Percentiles rank a stretch among this genome's conserved stretches.
Conservation (phyloP, 768 basidiomycete species). For the Russula compacta region DNA sequence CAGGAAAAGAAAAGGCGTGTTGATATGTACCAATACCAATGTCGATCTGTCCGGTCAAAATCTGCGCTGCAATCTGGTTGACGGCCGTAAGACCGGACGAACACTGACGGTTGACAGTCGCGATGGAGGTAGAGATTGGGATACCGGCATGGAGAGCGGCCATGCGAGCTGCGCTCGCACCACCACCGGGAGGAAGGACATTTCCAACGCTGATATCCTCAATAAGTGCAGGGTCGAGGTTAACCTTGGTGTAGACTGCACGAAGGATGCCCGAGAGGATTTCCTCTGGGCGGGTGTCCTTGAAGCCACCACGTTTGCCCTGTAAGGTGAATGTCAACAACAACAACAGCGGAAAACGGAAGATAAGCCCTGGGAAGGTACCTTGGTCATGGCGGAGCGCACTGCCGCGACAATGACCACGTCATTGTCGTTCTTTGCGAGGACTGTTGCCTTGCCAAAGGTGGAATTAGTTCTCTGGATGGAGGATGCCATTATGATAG, state of each 20-base stretch:
- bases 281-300: constrained; percentile 80
- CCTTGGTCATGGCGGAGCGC: constrained; percentile 90
- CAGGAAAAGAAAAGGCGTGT: not conserved
- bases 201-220: constrained; percentile 84
- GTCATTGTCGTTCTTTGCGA: constrained; percentile 72
- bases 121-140: constrained; percentile 61
- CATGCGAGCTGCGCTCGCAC: constrained; percentile 76
- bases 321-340: constrained; percentile 24
- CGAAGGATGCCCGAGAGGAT: constrained; percentile 69
- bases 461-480: constrained; percentile 19
- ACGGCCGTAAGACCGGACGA: constrained; percentile 80
- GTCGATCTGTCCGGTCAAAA: constrained; percentile 71
- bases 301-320: constrained; percentile 84
- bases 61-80: constrained; percentile 74
- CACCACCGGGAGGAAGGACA: constrained; percentile 80
- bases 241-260: constrained; percentile 57
- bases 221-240: constrained; percentile 72
- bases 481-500: constrained; percentile 20
- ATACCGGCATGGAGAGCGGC: constrained; percentile 82
- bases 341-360: constrained; percentile 1
- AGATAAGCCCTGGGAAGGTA: constrained; percentile 24
- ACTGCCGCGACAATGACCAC: constrained; percentile 86
- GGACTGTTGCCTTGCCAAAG: constrained; percentile 23
- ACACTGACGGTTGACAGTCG: constrained; percentile 87
- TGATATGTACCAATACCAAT: constrained; percentile 68